Percentiles rank a stretch among this genome's conserved stretches.
Evolutionary conservation across 345 rosid species (phyloP).

Genomic region (Pugionium dolabratum): DNA sequence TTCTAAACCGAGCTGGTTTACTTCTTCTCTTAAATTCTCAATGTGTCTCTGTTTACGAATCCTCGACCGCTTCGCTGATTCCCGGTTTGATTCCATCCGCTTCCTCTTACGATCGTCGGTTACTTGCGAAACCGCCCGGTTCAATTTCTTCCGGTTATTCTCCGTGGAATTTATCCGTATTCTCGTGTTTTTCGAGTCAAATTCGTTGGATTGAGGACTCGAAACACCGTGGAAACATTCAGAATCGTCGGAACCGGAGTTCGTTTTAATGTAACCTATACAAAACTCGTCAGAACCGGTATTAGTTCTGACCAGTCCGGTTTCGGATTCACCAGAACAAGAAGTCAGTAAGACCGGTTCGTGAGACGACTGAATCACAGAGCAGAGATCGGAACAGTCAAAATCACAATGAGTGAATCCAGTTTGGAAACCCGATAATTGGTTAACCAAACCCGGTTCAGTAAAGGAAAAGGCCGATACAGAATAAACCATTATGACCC

Average conservation of each 20-base stretch:
- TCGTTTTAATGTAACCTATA: slow-evolving; percentile 20
- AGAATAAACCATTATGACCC: slow-evolving; percentile 43
- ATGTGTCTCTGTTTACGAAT: slow-evolving; percentile 77
- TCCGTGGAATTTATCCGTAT: slow-evolving; percentile 31
- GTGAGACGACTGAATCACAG: slow-evolving; percentile 32
- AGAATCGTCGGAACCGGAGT: slow-evolving; percentile 18
- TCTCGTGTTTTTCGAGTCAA: not conserved
- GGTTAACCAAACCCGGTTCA: slow-evolving; percentile 46
- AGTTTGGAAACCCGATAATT: slow-evolving; percentile 46
- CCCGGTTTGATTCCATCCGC: slow-evolving; percentile 88
- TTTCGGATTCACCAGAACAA: slow-evolving; percentile 34
- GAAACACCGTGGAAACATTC: not conserved
- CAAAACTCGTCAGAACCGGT: slow-evolving; percentile 28
- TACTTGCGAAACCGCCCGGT: slow-evolving; percentile 27
- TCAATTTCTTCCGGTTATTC: slow-evolving; percentile 33
- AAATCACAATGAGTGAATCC: slow-evolving; percentile 64
- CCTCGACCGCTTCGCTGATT: slow-evolving; percentile 84
- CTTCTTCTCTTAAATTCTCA: slow-evolving; percentile 69
- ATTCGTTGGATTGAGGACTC: slow-evolving; percentile 15
- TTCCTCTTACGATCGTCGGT: slow-evolving; percentile 70
- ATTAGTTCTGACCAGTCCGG: slow-evolving; percentile 19
- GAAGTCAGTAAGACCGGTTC: slow-evolving; percentile 35
- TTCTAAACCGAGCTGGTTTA: slow-evolving; percentile 60
- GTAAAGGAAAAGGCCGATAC: slow-evolving; percentile 45
- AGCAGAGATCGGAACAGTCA: slow-evolving; percentile 37